phyloP scores from a whole-genome alignment of 345 rosid genomes.

The Eucalyptus brandiana region DNA sequence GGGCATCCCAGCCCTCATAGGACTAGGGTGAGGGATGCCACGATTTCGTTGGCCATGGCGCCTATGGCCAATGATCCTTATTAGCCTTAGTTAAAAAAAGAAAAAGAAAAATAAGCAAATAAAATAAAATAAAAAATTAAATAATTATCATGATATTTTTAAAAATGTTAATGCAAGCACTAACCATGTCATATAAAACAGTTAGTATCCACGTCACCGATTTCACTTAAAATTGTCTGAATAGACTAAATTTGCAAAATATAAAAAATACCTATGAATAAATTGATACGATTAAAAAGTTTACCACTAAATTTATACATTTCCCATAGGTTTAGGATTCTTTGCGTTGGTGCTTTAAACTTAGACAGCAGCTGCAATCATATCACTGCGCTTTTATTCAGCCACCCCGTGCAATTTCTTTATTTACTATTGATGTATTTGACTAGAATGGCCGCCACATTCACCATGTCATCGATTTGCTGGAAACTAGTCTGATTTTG shows the following conservation, averaged over 20 bases:
- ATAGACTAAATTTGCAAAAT: no score
- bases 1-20: not conserved
- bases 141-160: no score
- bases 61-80: no score
- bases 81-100: no score
- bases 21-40: not conserved
- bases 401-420: not conserved
- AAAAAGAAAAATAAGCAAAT: fast-evolving
- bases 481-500: not conserved
- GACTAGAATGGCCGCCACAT: not conserved
- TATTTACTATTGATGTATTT: not conserved
- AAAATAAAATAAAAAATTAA: fast-evolving
- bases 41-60: fast-evolving
- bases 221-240: no score
- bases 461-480: not conserved
- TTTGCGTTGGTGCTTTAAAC: not conserved
- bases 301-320: no score
- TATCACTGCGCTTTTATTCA: not conserved
- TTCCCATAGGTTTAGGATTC: no score
- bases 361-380: not conserved
- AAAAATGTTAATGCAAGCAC: fast-evolving
- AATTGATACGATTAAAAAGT: no score
- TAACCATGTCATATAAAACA: no score
- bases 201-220: fast-evolving
- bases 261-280: no score